Percentiles rank a stretch among this genome's conserved stretches.
Conservation (phyloP, 805 yeast species). For the Maudiozyma pseudohumilis region DNA sequence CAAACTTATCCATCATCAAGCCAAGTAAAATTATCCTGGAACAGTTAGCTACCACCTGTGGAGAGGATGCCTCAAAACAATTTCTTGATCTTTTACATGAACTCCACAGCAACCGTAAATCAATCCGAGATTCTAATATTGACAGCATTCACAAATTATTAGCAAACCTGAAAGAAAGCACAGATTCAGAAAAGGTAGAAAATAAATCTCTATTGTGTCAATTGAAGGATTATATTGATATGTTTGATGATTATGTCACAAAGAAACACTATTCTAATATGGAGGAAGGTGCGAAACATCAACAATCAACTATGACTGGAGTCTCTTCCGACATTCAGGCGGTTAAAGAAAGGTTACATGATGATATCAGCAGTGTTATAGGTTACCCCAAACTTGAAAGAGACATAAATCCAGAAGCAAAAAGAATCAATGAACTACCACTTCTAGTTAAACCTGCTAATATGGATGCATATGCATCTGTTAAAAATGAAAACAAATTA, state of each 20-base stretch:
- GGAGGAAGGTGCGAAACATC: constrained; percentile 11
- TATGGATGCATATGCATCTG: constrained; percentile 8
- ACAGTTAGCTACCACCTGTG: background rate
- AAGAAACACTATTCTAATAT: constrained; percentile 8
- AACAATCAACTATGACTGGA: constrained; percentile 7
- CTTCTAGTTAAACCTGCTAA: constrained; percentile 9
- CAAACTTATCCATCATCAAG: background rate
- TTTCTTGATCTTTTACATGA: background rate
- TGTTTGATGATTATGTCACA: constrained; percentile 4
- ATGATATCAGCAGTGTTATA: too few species aligned
- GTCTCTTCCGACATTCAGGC: constrained; percentile 3
- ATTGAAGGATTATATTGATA: background rate
- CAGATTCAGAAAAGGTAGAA: background rate
- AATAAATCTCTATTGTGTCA: background rate
- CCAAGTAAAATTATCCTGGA: background rate
- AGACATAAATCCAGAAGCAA: background rate
- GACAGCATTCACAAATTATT: background rate
- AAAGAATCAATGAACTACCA: constrained; percentile 9
- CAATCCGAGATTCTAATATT: background rate
- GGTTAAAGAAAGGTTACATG: background rate
- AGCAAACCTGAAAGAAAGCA: background rate
- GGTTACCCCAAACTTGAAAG: too few species aligned
- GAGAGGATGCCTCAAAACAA: background rate
- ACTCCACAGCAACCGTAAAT: background rate
- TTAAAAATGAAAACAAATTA: constrained; percentile 1